A percentile compares a stretch with the other conserved stretches of the same genome.
Evolutionary conservation across 441 rosid species (phyloP).

Genomic region (Euphorbia corollata): DNA sequence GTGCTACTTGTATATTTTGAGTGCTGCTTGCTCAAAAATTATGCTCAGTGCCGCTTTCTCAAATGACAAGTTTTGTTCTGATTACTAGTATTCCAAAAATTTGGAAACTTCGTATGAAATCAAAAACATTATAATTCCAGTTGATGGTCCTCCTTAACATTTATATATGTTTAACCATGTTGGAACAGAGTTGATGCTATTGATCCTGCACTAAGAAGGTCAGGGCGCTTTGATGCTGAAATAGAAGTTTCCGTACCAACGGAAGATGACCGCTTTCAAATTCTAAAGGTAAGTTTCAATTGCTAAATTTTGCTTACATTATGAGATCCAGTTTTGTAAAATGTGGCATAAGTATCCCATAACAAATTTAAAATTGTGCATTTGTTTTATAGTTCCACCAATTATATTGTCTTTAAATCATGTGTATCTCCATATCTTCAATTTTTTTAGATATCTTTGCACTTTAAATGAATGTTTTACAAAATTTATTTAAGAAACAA

Average conservation of each 20-base stretch:
- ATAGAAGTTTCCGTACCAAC: constrained; percentile 81
- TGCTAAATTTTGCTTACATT: constrained; percentile 8
- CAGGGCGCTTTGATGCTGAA: constrained; percentile 76
- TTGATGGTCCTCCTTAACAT: not conserved
- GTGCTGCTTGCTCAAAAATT: not conserved
- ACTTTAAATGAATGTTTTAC: not conserved
- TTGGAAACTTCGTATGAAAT: not conserved
- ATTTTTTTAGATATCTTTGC: not conserved
- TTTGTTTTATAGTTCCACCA: not conserved
- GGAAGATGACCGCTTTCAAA: constrained; percentile 66
- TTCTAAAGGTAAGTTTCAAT: constrained; percentile 51
- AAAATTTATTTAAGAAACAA: not conserved
- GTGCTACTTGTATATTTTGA: not conserved
- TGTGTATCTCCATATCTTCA: not conserved
- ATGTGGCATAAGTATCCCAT: not conserved
- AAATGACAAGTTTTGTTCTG: not conserved
- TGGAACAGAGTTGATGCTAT: constrained; percentile 55
- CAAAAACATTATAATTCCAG: not conserved
- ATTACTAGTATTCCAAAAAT: not conserved
- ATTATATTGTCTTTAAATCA: not conserved
- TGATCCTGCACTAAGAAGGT: constrained; percentile 75
- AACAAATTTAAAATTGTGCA: not conserved
- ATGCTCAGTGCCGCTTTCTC: not conserved
- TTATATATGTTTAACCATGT: not conserved
- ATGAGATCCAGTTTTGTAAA: not conserved